Percentiles rank a stretch among this genome's conserved stretches.
Conservation (phyloP, 495 filamentous ascomycete species). For the Penicillium steckii region DNA sequence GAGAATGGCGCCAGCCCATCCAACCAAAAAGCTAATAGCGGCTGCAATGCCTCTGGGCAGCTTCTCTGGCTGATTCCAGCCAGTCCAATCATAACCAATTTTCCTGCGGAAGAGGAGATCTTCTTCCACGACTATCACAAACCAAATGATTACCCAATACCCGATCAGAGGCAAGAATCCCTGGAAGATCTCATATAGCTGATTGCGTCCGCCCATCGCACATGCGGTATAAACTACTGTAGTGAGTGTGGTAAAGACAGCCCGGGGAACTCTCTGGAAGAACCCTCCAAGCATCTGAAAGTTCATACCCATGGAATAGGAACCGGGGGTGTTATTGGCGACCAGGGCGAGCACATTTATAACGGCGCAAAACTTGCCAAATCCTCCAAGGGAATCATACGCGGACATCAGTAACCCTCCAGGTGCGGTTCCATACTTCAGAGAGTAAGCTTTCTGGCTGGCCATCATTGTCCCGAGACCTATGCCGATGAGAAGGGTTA, state of each 20-base stretch:
- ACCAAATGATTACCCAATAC: conserved; percentile 50
- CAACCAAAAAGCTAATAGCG: conserved; percentile 43
- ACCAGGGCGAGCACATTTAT: conserved; percentile 68
- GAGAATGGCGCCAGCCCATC: conserved; percentile 50
- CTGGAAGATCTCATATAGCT: conserved; percentile 46
- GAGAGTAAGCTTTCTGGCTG: conserved; percentile 48
- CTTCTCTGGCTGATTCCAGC: conserved; percentile 40
- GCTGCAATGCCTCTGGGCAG: conserved; percentile 49
- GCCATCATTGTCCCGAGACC: conserved; percentile 63
- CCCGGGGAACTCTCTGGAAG: conserved; percentile 65
- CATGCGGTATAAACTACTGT: conserved; percentile 45
- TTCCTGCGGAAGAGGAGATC: conserved; percentile 40
- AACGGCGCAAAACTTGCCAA: conserved; percentile 70
- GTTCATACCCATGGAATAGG: conserved; percentile 71
- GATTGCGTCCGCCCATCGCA: conserved; percentile 50
- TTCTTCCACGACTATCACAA: conserved; percentile 44
- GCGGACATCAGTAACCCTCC: conserved; percentile 68
- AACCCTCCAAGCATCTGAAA: conserved; percentile 67
- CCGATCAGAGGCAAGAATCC: conserved; percentile 50
- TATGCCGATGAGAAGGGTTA: conserved; percentile 67
- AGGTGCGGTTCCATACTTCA: conserved; percentile 55
- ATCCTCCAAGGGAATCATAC: conserved; percentile 58
- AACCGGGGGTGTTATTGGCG: conserved; percentile 66
- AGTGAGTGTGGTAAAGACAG: conserved; percentile 55
- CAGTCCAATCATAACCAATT: conserved; percentile 44